A percentile compares a stretch with the other conserved stretches of the same genome.
These are phyloP conservation scores for Fonsecaea monophora DNA, from an alignment of 2,329 filamentous ascomycete genomes.

Conservation along the genomic window DNA sequence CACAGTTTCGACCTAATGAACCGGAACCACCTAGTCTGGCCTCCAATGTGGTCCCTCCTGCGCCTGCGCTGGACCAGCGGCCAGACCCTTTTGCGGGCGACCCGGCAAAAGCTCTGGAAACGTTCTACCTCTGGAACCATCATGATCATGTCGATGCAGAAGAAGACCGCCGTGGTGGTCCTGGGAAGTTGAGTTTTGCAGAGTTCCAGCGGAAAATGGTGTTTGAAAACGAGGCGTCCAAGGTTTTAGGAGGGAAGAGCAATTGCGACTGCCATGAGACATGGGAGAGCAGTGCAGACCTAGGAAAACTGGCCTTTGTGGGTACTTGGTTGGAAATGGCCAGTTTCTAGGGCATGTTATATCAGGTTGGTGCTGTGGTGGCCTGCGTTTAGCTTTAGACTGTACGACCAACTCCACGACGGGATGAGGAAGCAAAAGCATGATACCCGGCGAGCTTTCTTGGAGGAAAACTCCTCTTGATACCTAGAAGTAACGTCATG, in stretches of 20 bases:
- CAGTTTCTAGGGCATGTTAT: slow-evolving; percentile 54
- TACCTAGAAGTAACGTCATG: not conserved
- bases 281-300: slow-evolving; percentile 38
- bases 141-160: slow-evolving; percentile 72
- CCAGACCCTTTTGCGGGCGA: slow-evolving; percentile 17
- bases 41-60: not conserved
- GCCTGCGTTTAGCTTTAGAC: not conserved
- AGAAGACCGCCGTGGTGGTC: slow-evolving; percentile 74
- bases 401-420: slow-evolving; percentile 4
- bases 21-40: slow-evolving; percentile 40
- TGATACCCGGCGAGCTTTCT: slow-evolving; percentile 19
- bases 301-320: slow-evolving; percentile 62
- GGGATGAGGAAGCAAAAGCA: slow-evolving; percentile 17
- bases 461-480: not conserved
- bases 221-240: slow-evolving; percentile 51
- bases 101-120: slow-evolving; percentile 11
- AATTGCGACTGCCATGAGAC: slow-evolving; percentile 14
- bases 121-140: slow-evolving; percentile 50
- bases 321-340: slow-evolving; percentile 88
- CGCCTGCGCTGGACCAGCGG: not conserved
- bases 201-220: slow-evolving; percentile 83
- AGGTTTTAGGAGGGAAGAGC: slow-evolving; percentile 18
- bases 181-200: slow-evolving; percentile 73
- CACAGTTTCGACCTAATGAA: slow-evolving; percentile 54
- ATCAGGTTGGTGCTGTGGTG: not conserved